Conservation (phyloP, 192 early-diverging fungal species). For the Neocallimastix lanati region DNA sequence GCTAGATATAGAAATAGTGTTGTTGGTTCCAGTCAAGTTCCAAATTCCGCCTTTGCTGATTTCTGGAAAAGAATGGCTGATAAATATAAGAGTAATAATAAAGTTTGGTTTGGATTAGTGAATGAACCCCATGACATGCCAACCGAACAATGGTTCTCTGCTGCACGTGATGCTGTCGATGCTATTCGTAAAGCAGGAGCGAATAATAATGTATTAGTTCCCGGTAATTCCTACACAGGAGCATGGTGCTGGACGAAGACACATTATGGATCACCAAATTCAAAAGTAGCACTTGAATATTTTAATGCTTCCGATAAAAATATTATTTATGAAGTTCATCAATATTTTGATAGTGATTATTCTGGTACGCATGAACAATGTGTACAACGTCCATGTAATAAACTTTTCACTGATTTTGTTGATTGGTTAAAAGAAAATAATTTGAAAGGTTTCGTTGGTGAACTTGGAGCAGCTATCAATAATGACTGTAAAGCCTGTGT, state of each 20-base stretch:
- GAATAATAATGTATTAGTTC: slow-evolving; percentile 7
- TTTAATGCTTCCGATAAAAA: slow-evolving; percentile 11
- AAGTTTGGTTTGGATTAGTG: slow-evolving; percentile 5
- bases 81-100: not conserved
- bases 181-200: slow-evolving; percentile 9
- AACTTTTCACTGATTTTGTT: not conserved
- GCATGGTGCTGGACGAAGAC: slow-evolving; percentile 4
- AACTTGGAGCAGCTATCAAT: slow-evolving; percentile 4
- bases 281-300: not conserved
- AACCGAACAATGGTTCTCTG: slow-evolving; percentile 2
- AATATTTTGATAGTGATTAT: slow-evolving; percentile 9
- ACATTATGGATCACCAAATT: slow-evolving; percentile 3
- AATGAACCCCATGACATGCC: slow-evolving; percentile 6
- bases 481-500: not conserved
- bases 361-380: slow-evolving; percentile 1
- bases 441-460: slow-evolving; percentile 10
- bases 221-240: slow-evolving; percentile 9
- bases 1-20: not conserved
- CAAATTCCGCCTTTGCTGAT: not conserved
- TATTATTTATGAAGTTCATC: slow-evolving; percentile 11
- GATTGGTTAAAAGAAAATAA: slow-evolving; percentile 5
- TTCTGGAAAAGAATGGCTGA: not conserved
- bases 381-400: not conserved
- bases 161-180: slow-evolving; percentile 7
- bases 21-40: not conserved